Evolutionary conservation across 2,329 filamentous ascomycete species (phyloP), one percentile per base, ranked within the genome.

Genomic region (Tolypocladium guangdongense): DNA sequence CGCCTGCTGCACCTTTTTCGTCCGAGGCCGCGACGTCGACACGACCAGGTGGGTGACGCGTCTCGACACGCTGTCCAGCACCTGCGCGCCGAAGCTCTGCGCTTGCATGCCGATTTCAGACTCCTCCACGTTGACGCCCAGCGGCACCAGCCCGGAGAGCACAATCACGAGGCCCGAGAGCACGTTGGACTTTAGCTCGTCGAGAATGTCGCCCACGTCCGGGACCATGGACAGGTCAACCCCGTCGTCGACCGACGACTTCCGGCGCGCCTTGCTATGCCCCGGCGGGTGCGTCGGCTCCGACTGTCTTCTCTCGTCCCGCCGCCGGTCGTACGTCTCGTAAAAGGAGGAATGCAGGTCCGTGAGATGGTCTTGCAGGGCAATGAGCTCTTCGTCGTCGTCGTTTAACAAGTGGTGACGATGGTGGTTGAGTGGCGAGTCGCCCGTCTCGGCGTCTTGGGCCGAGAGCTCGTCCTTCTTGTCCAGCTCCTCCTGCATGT

Each of bases 61-160:
- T 35, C 76, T 74, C 2, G 77, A 78, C 8, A 91, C 74, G 36
- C 74, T 77, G 20, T 75, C 75, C 33, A 76, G 68, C 22, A 86
- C 71, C 49, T 78, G 69, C 0, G 89, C 92, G 22, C 93, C 93
- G 64, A 96, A 97, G 62, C 81, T 88, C 64, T 84, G 84, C 3
- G 90, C 87, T 77, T 95, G 95, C 43, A 92, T 75, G 5, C 88
- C 90, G 54, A 95, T 88, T 66, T 99, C 93, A 2, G 90, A 90
- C 56, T 80, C 82, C 54, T 87, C 81, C 36, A 92, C 83, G 61
- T 92, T 85, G 38, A 87, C 81, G 6, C 88, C 88, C 1, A 96
- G 74, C 0, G 91, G 91, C 3, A 97, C 84, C 3, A 99, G 84
- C 0, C 93, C 93, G 0, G 92, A 96, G 59, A 97, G 86, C 6